Conservation (phyloP, 768 basidiomycete genomes). For the Lactarius sanguifluus region DNA sequence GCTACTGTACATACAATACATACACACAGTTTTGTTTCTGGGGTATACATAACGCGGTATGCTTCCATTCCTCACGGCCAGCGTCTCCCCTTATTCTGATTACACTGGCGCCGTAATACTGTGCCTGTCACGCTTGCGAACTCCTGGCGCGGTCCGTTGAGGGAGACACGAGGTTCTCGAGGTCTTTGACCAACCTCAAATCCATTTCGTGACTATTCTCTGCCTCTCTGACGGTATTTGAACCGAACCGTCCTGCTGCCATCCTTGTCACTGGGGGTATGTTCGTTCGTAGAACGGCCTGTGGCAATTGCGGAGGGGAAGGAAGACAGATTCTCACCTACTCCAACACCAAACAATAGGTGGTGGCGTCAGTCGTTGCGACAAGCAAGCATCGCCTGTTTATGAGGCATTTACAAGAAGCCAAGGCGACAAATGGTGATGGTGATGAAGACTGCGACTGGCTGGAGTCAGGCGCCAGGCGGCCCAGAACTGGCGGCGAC, state of each 20-base stretch:
- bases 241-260: neutral
- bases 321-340: neutral
- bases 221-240: neutral
- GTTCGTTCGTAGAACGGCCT: neutral
- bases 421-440: too few relatives aligned
- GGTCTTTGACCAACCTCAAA: neutral
- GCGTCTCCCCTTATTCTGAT: neutral
- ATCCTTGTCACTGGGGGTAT: neutral
- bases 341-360: too few relatives aligned
- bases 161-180: neutral
- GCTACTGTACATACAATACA: neutral
- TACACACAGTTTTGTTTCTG: neutral
- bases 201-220: neutral
- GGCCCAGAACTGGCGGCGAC: too few relatives aligned
- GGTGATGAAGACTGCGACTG: too few relatives aligned
- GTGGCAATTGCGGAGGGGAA: neutral
- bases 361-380: too few relatives aligned
- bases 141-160: neutral
- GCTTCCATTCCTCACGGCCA: neutral
- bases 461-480: too few relatives aligned
- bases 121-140: neutral
- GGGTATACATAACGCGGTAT: neutral
- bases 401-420: too few relatives aligned
- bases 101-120: neutral
- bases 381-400: too few relatives aligned